These are phyloP conservation scores for Dryas integrifolia DNA, from an alignment of 331 rosid species.

Conservation along the genomic window DNA sequence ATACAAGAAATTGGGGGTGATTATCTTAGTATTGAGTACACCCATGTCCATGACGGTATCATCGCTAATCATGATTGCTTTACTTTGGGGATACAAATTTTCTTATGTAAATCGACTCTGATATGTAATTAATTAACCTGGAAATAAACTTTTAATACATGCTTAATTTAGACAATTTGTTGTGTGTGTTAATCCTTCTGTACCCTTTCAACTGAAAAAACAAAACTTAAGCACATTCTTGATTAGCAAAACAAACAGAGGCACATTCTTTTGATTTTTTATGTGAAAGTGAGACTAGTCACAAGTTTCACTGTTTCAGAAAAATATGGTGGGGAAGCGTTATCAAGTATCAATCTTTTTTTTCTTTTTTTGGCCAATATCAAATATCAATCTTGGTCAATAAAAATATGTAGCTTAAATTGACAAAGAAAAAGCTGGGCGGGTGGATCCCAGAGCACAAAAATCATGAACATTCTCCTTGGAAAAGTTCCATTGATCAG, in stretches of 20 bases:
- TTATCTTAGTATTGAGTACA: slow-evolving; percentile 5
- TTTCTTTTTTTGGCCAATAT: too few relatives aligned
- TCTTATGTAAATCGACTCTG: slow-evolving; percentile 24
- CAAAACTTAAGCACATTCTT: too few relatives aligned
- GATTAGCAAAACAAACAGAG: too few relatives aligned
- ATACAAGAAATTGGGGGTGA: slow-evolving; percentile 14
- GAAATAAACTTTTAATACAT: not conserved
- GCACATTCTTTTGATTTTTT: too few relatives aligned
- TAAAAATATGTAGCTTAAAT: not conserved
- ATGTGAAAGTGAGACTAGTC: too few relatives aligned
- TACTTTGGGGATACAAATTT: slow-evolving; percentile 40
- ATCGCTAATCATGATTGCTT: slow-evolving; percentile 39
- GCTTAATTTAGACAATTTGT: too few relatives aligned
- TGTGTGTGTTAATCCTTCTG: too few relatives aligned
- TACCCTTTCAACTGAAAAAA: too few relatives aligned
- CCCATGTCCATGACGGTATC: slow-evolving; percentile 16
- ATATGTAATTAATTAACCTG: not conserved
- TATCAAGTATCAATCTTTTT: not conserved
- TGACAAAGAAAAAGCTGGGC: not conserved
- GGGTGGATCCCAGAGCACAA: not conserved
- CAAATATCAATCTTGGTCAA: not conserved
- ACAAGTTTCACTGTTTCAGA: not conserved
- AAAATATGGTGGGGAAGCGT: not conserved
- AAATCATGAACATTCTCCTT: slow-evolving; percentile 4
- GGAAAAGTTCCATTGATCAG: not conserved